phyloP scores from a whole-genome alignment of 2,329 filamentous ascomycete genomes.

The Zalaria obscura region DNA sequence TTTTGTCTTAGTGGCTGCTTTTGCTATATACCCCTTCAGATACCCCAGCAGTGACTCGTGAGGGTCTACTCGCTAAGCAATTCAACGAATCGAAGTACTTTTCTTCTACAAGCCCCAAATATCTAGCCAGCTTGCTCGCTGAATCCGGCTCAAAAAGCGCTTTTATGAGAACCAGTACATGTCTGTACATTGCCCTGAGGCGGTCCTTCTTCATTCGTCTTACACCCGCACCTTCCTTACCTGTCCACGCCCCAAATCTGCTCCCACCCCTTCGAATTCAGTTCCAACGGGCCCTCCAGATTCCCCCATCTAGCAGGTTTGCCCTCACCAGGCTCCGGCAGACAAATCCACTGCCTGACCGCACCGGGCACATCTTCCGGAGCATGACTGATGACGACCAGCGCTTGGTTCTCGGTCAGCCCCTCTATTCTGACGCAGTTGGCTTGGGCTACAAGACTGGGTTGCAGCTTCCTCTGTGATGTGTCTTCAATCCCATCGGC shows the following conservation, averaged over 20 bases:
- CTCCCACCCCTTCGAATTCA: conserved; percentile 44
- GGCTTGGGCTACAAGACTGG: conserved; percentile 19
- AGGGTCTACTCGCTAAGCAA: no score
- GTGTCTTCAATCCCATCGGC: background rate
- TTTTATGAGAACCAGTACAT: no score
- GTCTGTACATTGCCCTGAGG: no score
- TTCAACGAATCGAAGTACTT: no score
- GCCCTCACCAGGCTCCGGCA: conserved; percentile 60
- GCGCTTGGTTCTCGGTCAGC: conserved; percentile 55
- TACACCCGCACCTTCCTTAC: no score
- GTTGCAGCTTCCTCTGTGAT: background rate
- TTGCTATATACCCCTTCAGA: no score
- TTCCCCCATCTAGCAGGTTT: conserved; percentile 48
- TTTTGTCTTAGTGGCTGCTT: no score
- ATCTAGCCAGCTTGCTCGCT: no score
- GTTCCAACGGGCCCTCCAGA: conserved; percentile 46
- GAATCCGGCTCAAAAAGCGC: no score
- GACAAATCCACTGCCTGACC: conserved; percentile 70
- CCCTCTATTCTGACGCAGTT: conserved; percentile 43
- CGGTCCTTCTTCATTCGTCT: no score
- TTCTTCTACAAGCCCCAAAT: no score
- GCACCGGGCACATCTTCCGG: conserved; percentile 79
- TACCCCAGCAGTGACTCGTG: no score
- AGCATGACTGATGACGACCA: conserved; percentile 87
- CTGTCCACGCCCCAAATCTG: conserved; percentile 44